Percentiles rank a stretch among this genome's conserved stretches.
Conservation (phyloP, 2,329 filamentous ascomycete species). For the Biscogniauxia marginata region DNA sequence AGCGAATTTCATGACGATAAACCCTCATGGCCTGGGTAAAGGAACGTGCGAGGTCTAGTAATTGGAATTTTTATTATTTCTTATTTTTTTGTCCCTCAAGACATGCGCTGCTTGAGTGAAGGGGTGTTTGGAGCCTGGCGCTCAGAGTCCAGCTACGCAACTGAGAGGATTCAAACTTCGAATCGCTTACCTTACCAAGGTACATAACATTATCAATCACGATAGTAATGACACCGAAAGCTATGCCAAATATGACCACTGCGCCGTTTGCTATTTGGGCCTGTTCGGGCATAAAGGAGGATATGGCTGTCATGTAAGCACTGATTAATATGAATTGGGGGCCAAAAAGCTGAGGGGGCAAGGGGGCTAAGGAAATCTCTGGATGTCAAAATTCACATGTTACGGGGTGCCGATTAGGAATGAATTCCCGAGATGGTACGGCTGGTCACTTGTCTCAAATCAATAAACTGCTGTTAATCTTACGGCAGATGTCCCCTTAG, state of each 20-base stretch:
- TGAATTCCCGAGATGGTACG: background rate
- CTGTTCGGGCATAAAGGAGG: background rate
- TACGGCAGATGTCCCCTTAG: too few relatives aligned
- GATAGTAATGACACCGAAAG: background rate
- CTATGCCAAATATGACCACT: background rate
- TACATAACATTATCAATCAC: background rate
- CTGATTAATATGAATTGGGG: background rate
- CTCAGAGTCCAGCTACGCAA: background rate
- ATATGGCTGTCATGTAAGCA: background rate
- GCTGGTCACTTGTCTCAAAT: too few relatives aligned
- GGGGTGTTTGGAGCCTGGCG: background rate
- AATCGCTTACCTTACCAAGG: background rate
- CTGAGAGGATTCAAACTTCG: background rate
- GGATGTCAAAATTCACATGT: background rate
- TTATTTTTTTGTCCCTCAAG: background rate
- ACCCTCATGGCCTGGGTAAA: background rate
- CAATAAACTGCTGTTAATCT: too few relatives aligned
- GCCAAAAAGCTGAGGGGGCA: background rate
- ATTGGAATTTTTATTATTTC: background rate
- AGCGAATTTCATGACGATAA: constrained; percentile 4
- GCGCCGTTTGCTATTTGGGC: background rate
- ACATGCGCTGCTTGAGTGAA: background rate
- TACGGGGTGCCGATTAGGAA: background rate
- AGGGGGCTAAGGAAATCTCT: background rate
- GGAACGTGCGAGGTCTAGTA: background rate